Evolutionary conservation across 345 rosid genomes (phyloP), one percentile per base, ranked within the genome.

Genomic region (Erysimum cheiranthoides): DNA sequence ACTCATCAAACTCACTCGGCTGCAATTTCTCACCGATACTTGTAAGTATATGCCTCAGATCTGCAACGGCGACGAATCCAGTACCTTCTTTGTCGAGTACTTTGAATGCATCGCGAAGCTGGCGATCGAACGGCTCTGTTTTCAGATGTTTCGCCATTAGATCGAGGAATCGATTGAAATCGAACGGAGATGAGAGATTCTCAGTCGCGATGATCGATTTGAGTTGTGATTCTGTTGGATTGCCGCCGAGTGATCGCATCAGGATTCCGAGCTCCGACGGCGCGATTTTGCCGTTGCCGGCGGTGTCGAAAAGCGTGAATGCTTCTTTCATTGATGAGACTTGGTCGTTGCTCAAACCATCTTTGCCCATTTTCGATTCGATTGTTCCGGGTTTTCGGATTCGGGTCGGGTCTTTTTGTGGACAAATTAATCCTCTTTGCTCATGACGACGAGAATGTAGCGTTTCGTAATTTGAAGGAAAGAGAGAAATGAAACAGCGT

Each of bases 301-400:
- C 92, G 54, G 96, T 84, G 77, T 93, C 98, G 88, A 93, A 93
- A 56, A 93, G 96, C 67, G 84, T 89, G 82, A 93, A 93, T 5
- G 98, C 98, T 70, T 90, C 96, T 53, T 84, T 90, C 98, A 93
- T 93, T 0, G 96, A 90, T 2, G 98, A 89, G 66, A 93, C 90
- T 64, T 93, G 97, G n/a, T 87, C 93, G 62, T 87, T 84, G 86
- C 86, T 88, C 76, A 90, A 85, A 76, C 89, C 96, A 49, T 71
- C 66, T 72, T 88, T 90, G 10, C 90, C 93, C 96, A 90, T 90
- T 49, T 80, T 51, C 10, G 46, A 27, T 80, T 50, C 16, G 46
- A 5, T 5, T 54, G 18, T 45, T 49, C 14, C 32, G 52, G 60
- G 46, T 54, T 57, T 3, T 16, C 52, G 40, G 47, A 10, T 42